Evolutionary conservation across 176 grass and related monocot genomes (phyloP).

Genomic region (Cenchrus purpureus): DNA sequence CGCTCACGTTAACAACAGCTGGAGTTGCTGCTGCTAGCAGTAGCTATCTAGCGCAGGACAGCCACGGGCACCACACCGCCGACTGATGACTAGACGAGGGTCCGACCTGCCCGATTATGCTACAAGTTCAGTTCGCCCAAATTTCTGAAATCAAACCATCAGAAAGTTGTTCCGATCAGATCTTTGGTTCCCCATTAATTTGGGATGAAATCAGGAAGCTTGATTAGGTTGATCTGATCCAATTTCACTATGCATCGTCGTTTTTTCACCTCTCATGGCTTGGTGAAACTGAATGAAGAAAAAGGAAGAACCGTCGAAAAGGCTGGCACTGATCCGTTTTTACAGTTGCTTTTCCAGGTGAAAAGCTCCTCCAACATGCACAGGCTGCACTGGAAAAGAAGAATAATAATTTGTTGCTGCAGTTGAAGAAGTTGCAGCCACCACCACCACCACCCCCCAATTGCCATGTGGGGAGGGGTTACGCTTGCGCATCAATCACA

Average conservation of each 20-base stretch:
- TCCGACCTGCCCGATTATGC: neutral
- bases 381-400: neutral
- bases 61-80: constrained; percentile 12
- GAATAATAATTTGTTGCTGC: neutral
- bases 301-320: neutral
- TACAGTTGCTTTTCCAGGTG: neutral
- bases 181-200: neutral
- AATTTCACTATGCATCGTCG: neutral
- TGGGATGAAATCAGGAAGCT: neutral
- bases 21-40: neutral
- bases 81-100: constrained; percentile 2
- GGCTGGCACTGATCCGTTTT: neutral
- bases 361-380: neutral
- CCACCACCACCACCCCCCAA: constrained; percentile 29
- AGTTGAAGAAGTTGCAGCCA: neutral
- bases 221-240: neutral
- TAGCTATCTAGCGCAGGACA: constrained; percentile 13
- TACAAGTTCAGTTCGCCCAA: neutral
- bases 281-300: neutral
- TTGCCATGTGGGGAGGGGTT: constrained; percentile 49
- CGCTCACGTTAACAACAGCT: constrained; percentile 32
- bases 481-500: constrained; percentile 23
- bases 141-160: neutral
- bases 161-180: neutral
- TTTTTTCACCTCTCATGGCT: neutral